Evolutionary conservation across 2,329 filamentous ascomycete species (phyloP).

Genomic region (Alternaria arborescens): DNA sequence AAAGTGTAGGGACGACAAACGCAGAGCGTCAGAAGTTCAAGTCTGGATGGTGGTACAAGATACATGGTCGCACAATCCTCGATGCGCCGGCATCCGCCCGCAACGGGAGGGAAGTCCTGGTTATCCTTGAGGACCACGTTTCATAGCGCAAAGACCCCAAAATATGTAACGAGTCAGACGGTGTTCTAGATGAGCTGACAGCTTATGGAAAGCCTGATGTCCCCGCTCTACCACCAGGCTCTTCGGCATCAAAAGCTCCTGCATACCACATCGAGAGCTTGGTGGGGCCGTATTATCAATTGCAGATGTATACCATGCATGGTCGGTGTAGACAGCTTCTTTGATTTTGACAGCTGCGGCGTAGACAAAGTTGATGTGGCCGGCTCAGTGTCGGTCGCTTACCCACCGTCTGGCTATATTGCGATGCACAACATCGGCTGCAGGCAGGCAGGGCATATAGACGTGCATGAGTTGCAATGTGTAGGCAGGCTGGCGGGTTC

Average conservation of each 20-base stretch:
- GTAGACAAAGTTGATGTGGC: conserved; percentile 5
- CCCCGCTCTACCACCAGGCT: conserved; percentile 23
- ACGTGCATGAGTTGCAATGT: conserved; percentile 18
- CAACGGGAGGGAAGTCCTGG: conserved; percentile 24
- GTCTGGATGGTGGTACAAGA: conserved; percentile 17
- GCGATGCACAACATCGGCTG: conserved; percentile 29
- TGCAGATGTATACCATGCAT: conserved; percentile 3
- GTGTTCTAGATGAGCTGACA: conserved; percentile 32
- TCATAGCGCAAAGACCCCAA: conserved; percentile 23
- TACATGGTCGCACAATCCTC: conserved; percentile 25
- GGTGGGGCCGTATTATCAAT: conserved; percentile 9
- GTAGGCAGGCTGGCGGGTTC: conserved; percentile 23
- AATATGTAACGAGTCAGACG: conserved; percentile 33
- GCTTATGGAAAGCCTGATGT: conserved; percentile 17
- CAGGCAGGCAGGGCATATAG: conserved; percentile 17
- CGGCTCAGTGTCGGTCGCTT: conserved; percentile 10
- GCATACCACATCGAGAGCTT: conserved; percentile 2
- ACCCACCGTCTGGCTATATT: conserved; percentile 16
- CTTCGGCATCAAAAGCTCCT: conserved; percentile 3
- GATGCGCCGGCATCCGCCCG: conserved; percentile 22
- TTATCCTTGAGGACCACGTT: conserved; percentile 21
- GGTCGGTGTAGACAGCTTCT: conserved; percentile 12
- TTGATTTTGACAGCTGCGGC: conserved; percentile 11
- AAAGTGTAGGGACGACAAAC: not conserved
- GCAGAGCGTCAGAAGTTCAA: conserved; percentile 21